Evolutionary conservation across 2,329 filamentous ascomycete species (phyloP).

Genomic region (Decorospora gaudefroyi): DNA sequence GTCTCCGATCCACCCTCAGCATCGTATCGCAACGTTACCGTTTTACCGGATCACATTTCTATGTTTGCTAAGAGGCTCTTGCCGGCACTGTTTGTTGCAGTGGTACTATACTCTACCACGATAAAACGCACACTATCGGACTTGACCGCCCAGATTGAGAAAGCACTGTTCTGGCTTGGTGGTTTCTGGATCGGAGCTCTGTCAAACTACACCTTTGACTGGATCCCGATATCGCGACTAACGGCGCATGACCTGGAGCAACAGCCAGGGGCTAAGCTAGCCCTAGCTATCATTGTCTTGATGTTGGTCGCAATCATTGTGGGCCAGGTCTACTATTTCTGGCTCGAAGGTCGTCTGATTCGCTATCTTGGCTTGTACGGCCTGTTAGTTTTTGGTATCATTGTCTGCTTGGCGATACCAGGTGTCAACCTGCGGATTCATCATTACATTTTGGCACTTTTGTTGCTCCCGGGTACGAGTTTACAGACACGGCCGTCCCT

Average conservation of each 20-base stretch:
- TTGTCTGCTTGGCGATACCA: constrained; percentile 72
- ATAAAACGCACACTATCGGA: constrained; percentile 72
- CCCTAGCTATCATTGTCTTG: constrained; percentile 75
- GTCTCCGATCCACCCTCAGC: constrained; percentile 81
- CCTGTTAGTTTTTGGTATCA: constrained; percentile 66
- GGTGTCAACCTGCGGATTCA: constrained; percentile 83
- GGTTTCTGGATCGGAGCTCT: constrained; percentile 87
- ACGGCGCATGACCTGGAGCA: constrained; percentile 84
- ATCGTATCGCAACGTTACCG: constrained; percentile 51
- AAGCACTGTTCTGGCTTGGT: constrained; percentile 85
- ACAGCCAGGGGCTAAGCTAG: constrained; percentile 84
- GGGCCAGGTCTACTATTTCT: constrained; percentile 83
- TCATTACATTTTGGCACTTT: constrained; percentile 58
- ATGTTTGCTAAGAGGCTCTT: constrained; percentile 78
- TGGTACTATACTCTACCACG: constrained; percentile 82
- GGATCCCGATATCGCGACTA: constrained; percentile 88
- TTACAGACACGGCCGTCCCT: constrained; percentile 44
- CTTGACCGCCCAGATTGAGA: constrained; percentile 81
- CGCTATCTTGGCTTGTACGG: constrained; percentile 78
- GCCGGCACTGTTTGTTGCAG: constrained; percentile 82
- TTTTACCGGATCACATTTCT: constrained; percentile 55
- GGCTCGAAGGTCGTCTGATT: constrained; percentile 77
- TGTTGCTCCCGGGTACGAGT: constrained; percentile 44
- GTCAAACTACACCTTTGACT: constrained; percentile 91
- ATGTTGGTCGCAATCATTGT: constrained; percentile 68